A percentile compares a stretch with the other conserved stretches of the same genome.
phyloP scores from a whole-genome alignment of 768 basidiomycete genomes.

The Mycena belliarum region DNA sequence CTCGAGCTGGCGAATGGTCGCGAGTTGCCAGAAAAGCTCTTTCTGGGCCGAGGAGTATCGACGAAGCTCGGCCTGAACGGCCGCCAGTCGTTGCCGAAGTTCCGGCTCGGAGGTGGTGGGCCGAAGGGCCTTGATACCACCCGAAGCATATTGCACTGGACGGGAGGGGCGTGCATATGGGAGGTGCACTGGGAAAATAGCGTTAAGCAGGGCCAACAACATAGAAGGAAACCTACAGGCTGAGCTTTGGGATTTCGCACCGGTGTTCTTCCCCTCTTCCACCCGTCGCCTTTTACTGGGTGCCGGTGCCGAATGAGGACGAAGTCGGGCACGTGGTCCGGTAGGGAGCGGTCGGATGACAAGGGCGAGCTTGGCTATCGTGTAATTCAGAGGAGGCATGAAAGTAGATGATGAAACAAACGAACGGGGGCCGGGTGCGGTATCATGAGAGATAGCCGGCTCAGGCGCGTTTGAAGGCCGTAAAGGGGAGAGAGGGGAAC shows the following conservation, averaged over 20 bases:
- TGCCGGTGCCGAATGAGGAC: background rate
- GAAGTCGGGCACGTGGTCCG: background rate
- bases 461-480: background rate
- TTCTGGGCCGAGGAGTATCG: background rate
- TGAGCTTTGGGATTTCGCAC: background rate
- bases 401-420: background rate
- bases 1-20: background rate
- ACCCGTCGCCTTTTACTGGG: background rate
- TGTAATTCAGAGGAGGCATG: background rate
- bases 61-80: background rate
- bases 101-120: background rate
- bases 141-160: background rate
- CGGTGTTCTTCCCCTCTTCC: background rate
- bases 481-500: background rate
- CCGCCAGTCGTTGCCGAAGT: background rate
- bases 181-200: background rate
- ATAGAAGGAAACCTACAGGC: background rate
- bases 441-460: background rate
- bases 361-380: background rate
- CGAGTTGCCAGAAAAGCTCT: background rate
- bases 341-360: background rate
- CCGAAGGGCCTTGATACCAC: background rate
- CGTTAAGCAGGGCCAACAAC: background rate
- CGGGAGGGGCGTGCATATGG: background rate
- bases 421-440: background rate